phyloP scores from a whole-genome alignment of 2,329 filamentous ascomycete species.

The Verticillium longisporum region DNA sequence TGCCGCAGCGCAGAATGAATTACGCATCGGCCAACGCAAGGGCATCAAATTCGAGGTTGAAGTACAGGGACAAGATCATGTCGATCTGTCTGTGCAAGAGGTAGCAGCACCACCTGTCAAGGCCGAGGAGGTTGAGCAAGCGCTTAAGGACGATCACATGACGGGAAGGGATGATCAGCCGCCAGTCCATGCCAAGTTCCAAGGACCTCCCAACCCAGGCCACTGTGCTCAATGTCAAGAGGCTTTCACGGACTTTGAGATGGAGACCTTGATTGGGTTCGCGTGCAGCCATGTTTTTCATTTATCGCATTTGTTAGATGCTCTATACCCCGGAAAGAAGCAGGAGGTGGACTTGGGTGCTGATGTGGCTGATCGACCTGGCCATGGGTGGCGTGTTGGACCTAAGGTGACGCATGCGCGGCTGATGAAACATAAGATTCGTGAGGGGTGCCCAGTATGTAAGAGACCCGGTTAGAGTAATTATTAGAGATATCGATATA shows the following conservation, averaged over 20 bases:
- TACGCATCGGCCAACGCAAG: conserved; percentile 72
- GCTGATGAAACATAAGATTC: conserved; percentile 64
- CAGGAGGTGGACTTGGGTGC: conserved; percentile 40
- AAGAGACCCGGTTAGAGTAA: background rate
- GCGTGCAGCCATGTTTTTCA: conserved; percentile 80
- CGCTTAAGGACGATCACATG: background rate
- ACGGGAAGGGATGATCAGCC: background rate
- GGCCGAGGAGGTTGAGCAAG: conserved; percentile 6
- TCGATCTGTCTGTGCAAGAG: conserved; percentile 35
- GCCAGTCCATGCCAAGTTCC: conserved; percentile 17
- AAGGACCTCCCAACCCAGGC: conserved; percentile 35
- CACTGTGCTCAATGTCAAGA: conserved; percentile 54
- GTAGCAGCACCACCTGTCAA: conserved; percentile 14
- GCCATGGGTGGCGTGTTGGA: conserved; percentile 60
- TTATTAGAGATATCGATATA: too few relatives aligned
- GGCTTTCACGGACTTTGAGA: conserved; percentile 53
- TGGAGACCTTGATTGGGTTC: conserved; percentile 71
- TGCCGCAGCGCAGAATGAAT: conserved; percentile 69
- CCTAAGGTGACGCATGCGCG: conserved; percentile 84
- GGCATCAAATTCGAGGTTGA: conserved; percentile 85
- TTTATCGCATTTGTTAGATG: conserved; percentile 60
- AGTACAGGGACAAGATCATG: conserved; percentile 32
- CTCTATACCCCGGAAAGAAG: conserved; percentile 36
- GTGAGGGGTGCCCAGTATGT: conserved; percentile 59
- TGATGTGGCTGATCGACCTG: conserved; percentile 31